Base-by-base conservation (phyloP, 2,329 filamentous ascomycete species). In the Aspergillus oerlinghausenensis region DNA sequence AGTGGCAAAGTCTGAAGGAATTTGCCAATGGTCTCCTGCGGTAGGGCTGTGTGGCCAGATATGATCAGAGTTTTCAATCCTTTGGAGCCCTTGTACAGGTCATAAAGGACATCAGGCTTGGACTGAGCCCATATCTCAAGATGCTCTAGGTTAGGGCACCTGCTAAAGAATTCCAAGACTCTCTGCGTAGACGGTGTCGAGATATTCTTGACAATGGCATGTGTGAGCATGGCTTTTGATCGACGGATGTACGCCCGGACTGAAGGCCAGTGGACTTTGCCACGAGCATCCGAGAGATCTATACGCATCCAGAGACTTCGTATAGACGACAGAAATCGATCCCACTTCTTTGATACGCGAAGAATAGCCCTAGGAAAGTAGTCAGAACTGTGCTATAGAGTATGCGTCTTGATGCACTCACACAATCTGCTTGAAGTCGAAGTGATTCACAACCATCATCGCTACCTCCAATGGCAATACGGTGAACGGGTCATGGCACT, bases 321-420 rank as follows among this genome's bases (percentile, higher is more conserved):
- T 26, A 78, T 67, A 3, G 77, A 78, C 9, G 68, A 70, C 11
- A 86, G 72, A 48, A 83, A 79, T n/a, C 65, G 69, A 10, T 76
- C 72, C 84, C 84, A 87, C 50, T 73, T 70, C 67, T 77, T 82
- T 40, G 79, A 85, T 2, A 86, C 83, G 7, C 80, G 76, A 48
- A 82, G 75, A 28, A 80, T 77, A 43, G 67, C 73, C 14, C 79
- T 79, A 23, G 51, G 11, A 29, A 38, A 17, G 21, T 35, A 10
- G 49, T 61, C 21, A 58, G 55, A 38, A 10, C 52, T 23, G 49
- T 28, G 3, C 11, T 4, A 45, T 43, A 25, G 19, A 11, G 17
- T 11, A 17, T 29, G 3, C 26, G 29, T 4, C 3, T 51, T n/a
- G 29, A 32, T 11, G 14, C 9, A 42, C 70, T 55, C 73, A 81